Conservation (phyloP, 2,329 filamentous ascomycete species). For the Mycocentrospora acerina region DNA sequence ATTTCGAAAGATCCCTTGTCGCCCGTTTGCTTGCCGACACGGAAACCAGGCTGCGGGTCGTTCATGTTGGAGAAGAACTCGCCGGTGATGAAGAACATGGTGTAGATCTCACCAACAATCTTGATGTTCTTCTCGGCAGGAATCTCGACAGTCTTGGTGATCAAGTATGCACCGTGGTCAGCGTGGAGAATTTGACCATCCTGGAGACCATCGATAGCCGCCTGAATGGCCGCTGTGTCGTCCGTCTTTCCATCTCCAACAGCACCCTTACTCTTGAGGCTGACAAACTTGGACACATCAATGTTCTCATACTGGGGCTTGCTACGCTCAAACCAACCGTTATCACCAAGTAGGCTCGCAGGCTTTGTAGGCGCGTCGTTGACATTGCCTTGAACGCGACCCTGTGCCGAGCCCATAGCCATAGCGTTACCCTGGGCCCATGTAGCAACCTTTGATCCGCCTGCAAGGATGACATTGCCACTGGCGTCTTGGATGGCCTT, state of each 20-base stretch:
- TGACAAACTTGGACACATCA: slow-evolving; percentile 70
- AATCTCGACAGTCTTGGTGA: slow-evolving; percentile 61
- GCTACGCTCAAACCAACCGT: slow-evolving; percentile 74
- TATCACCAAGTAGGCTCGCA: slow-evolving; percentile 63
- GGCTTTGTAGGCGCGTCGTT: slow-evolving; percentile 62
- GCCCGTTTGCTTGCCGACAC: slow-evolving; percentile 71
- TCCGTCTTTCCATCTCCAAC: slow-evolving; percentile 86
- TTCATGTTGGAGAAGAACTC: slow-evolving; percentile 69
- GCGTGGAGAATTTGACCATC: slow-evolving; percentile 64
- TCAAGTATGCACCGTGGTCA: slow-evolving; percentile 64
- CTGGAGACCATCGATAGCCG: slow-evolving; percentile 68
- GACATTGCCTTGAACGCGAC: slow-evolving; percentile 58
- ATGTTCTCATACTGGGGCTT: slow-evolving; percentile 85
- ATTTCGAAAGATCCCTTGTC: slow-evolving; percentile 83
- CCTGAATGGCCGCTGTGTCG: slow-evolving; percentile 83
- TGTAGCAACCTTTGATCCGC: slow-evolving; percentile 67
- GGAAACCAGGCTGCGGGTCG: slow-evolving; percentile 82
- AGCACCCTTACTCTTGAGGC: slow-evolving; percentile 78
- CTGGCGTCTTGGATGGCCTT: slow-evolving; percentile 64
- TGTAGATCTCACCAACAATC: slow-evolving; percentile 91
- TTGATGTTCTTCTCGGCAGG: slow-evolving; percentile 68
- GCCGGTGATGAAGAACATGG: slow-evolving; percentile 82
- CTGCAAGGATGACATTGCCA: slow-evolving; percentile 65
- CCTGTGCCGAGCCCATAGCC: slow-evolving; percentile 46
- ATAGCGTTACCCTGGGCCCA: slow-evolving; percentile 84